phyloP scores from a whole-genome alignment of 768 basidiomycete species.

The Russula foetens region DNA sequence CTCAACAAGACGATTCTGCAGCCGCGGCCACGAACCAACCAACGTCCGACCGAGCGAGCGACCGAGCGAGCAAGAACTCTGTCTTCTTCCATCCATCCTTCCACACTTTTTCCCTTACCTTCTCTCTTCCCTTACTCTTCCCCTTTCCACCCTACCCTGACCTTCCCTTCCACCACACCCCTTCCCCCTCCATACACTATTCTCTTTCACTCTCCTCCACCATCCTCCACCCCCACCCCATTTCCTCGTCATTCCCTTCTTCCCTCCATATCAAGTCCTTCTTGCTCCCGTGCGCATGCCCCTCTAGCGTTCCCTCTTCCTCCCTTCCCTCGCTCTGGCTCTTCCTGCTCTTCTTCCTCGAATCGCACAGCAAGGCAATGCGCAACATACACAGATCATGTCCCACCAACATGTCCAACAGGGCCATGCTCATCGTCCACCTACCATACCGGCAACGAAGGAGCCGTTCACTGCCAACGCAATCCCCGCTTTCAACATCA shows the following conservation, averaged over 20 bases:
- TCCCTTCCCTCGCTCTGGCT: slow-evolving; percentile 33
- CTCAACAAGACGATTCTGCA: not conserved
- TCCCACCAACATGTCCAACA: slow-evolving; percentile 25
- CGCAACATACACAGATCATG: slow-evolving; percentile 46
- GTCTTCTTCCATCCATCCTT: slow-evolving; percentile 8
- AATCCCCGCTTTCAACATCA: slow-evolving; percentile 69
- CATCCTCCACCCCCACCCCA: slow-evolving; percentile 26
- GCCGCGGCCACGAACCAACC: slow-evolving; percentile 7
- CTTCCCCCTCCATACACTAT: not conserved
- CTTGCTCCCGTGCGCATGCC: slow-evolving; percentile 22
- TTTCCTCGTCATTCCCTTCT: slow-evolving; percentile 18
- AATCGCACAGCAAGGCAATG: slow-evolving; percentile 33
- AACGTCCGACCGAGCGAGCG: not conserved
- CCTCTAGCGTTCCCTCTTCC: slow-evolving; percentile 28
- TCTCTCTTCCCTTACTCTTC: slow-evolving; percentile 22
- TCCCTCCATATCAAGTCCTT: slow-evolving; percentile 39
- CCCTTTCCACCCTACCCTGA: slow-evolving; percentile 21
- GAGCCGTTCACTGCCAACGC: slow-evolving; percentile 61
- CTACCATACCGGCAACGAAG: slow-evolving; percentile 29
- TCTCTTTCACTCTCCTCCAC: not conserved
- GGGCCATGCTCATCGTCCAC: slow-evolving; percentile 20
- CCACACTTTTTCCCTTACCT: slow-evolving; percentile 19
- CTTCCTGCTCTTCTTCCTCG: slow-evolving; percentile 30
- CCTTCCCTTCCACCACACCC: not conserved
- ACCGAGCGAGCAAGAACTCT: not conserved